Evolutionary conservation across 768 basidiomycete genomes (phyloP), one percentile per base, ranked within the genome.

Genomic region (Termitomyces sp.): DNA sequence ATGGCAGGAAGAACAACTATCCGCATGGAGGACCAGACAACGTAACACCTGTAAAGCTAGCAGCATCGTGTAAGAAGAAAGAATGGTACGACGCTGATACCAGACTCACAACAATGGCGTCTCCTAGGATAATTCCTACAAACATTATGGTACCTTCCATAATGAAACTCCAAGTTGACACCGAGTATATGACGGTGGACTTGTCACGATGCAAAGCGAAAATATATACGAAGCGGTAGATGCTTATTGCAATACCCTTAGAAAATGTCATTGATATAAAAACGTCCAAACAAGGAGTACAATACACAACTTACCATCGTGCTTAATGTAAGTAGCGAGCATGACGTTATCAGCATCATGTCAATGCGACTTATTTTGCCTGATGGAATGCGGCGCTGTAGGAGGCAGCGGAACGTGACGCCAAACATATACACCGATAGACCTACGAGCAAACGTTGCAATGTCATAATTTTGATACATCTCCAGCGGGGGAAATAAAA

Each of bases 51-150:
- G 23, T 23, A 23, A 23, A 23, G 23, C 23, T 23, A 23, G 9
- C 6, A 12, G 18, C 20, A n/a, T 6, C 3, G 30, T 6, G 35
- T 9, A 9, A 33, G 16, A 55, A 46, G 41, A 35, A 20, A n/a
- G 18, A 32, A 35, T 1, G 5, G 8, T 5, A 4, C 28, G n/a
- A 12, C 28, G 6, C n/a, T 51, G 12, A 51, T 2, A 1, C 26
- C 23, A 28, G 23, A 56, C 53, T 43, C 26, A 55, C 54, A 35
- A 55, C 54, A 44, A 55, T 48, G 20, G 48, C 56, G 26, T 57
- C 56, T 41, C 56, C 56, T 13, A 50, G 26, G 41, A 57, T 28
- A 1, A 50, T 49, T 32, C 50, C 35, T 16, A 7, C 20, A 9
- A 49, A n/a, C 8, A 41, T n/a, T 12, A 41, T 38, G 12, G 48